phyloP scores from a whole-genome alignment of 2,329 filamentous ascomycete genomes.

The Cladosporium sp. region DNA sequence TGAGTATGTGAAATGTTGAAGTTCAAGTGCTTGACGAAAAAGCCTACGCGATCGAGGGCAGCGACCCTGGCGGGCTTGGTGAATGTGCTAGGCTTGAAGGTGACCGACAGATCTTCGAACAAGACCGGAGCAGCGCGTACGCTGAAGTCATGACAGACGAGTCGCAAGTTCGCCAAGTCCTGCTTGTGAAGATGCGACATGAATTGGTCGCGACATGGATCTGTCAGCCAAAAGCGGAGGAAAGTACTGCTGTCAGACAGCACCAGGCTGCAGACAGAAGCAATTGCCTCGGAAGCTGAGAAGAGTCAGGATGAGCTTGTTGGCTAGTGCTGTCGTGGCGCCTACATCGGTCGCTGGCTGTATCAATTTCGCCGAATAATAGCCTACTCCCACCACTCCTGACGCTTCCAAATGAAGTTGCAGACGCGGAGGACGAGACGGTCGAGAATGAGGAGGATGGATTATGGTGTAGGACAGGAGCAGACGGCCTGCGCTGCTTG shows the following conservation, averaged over 20 bases:
- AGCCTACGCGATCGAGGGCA: slow-evolving; percentile 70
- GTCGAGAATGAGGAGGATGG: slow-evolving; percentile 30
- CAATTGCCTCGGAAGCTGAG: slow-evolving; percentile 39
- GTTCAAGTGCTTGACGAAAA: slow-evolving; percentile 69
- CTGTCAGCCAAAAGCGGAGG: slow-evolving; percentile 45
- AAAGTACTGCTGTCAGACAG: slow-evolving; percentile 44
- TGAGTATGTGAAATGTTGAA: slow-evolving; percentile 71
- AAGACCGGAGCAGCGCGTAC: slow-evolving; percentile 62
- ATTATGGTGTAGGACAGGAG: slow-evolving; percentile 26
- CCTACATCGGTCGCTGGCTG: slow-evolving; percentile 35
- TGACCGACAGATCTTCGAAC: slow-evolving; percentile 63
- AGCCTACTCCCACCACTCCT: slow-evolving; percentile 33
- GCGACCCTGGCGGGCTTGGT: slow-evolving; percentile 66
- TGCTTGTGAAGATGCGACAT: slow-evolving; percentile 36
- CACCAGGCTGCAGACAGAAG: slow-evolving; percentile 44
- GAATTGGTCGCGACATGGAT: slow-evolving; percentile 40
- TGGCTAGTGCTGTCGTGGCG: not conserved
- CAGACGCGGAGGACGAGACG: slow-evolving; percentile 26
- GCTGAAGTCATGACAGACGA: slow-evolving; percentile 64
- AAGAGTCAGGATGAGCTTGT: no score
- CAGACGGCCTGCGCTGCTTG: slow-evolving; percentile 23
- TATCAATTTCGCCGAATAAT: slow-evolving; percentile 46
- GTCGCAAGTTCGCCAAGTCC: slow-evolving; percentile 49
- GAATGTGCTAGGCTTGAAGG: slow-evolving; percentile 68
- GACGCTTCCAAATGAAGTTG: slow-evolving; percentile 29